phyloP scores from a whole-genome alignment of 2,329 filamentous ascomycete species.

The Sordariomycetes sp. region DNA sequence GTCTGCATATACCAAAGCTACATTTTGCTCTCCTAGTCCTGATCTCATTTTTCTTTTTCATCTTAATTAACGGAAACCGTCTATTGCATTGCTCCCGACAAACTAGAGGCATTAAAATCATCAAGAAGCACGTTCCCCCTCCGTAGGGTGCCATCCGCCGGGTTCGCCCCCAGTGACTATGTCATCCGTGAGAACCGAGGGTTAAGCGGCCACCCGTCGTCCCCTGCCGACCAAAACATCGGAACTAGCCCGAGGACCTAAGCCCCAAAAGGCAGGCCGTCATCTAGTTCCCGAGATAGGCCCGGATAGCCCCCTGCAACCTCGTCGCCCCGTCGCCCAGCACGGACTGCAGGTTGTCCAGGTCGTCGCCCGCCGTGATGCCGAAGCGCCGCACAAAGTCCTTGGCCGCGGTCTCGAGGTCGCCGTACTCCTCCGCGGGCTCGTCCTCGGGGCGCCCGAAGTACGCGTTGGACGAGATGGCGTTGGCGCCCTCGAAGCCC shows the following conservation, averaged over 20 bases:
- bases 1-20: neutral
- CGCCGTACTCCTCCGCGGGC: constrained; percentile 70
- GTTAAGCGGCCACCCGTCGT: neutral
- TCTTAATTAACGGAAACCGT: neutral
- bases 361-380: constrained; percentile 87
- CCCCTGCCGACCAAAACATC: neutral
- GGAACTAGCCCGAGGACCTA: neutral
- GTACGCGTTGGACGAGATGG: constrained; percentile 95
- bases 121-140: neutral
- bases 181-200: neutral
- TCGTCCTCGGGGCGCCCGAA: constrained; percentile 90
- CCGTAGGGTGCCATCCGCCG: too few relatives aligned
- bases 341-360: constrained; percentile 78
- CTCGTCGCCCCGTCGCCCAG: constrained; percentile 77
- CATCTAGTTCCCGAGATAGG: constrained; percentile 49
- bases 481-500: constrained; percentile 83
- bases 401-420: constrained; percentile 86
- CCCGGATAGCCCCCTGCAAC: constrained; percentile 66
- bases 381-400: constrained; percentile 94
- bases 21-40: neutral
- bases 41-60: neutral
- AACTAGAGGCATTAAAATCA: neutral
- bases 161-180: neutral
- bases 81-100: neutral
- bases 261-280: neutral